Base-by-base conservation (phyloP, 345 rosid species). In the Rhodamnia argentea region DNA sequence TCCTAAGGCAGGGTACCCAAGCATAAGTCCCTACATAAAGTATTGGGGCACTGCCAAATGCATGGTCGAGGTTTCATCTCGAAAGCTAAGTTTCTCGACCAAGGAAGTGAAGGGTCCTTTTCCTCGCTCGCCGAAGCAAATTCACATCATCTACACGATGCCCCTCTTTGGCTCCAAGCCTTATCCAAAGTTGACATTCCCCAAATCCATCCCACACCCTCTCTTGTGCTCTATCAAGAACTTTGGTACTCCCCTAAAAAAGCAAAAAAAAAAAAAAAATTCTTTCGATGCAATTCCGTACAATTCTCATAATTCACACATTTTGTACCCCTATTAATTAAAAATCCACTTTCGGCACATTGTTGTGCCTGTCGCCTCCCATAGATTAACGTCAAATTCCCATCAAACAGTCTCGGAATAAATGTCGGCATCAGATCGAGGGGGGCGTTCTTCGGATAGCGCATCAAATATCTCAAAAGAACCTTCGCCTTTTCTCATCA, bases 181-280 rank as follows among this genome's bases (percentile, higher is more conserved):
- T 60, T 78, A 85, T 85, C 84, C 87, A 15, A 85, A 85, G 87
- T 85, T 78, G 87, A 85, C 87, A 85, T 55, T 85, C 87, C 87
- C 52, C 60, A 29, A 52, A 54, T 78, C 53, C 10, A 85, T 3
- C 14, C 54, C 64, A 55, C 56, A 47, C 53, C 47, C 23, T 70
- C 78, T 42, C 47, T 70, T 37, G 47, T 32, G 47, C 81, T 40
- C 47, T 37, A 20, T 70, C 26, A 70, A 70, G 26, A 70, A 70
- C 24, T 55, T 22, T 55, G 26, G 58, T 9, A 55, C 4, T 55
- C 58, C 58, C 24, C 13, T 0, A 1, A 51, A 12, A 51, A 3
- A 11, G 52, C 52, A 51, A 22, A 55, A 53, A 6, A 18, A 53
- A 16, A 16, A 20, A 55, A 18, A 18, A 20, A 70, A 70, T 3